Evolutionary conservation across 768 basidiomycete species (phyloP).

Genomic region (Trametes sanguinea): DNA sequence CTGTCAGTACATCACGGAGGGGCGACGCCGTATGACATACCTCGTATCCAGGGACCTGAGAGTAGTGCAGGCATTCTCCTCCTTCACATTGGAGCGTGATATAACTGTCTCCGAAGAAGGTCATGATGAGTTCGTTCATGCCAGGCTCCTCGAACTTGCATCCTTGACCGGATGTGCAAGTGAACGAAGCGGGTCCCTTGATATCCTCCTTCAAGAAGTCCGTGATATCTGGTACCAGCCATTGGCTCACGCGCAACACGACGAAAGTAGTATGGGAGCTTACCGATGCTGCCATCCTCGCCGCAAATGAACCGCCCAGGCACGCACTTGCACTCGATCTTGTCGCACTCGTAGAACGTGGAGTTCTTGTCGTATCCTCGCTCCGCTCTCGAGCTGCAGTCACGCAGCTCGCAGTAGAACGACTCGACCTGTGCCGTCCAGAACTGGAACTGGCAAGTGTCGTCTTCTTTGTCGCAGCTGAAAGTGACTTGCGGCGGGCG

Average conservation of each 20-base stretch:
- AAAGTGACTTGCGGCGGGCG: slow-evolving; percentile 97
- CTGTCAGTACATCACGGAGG: background rate
- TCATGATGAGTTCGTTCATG: slow-evolving; percentile 93
- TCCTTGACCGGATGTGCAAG: slow-evolving; percentile 66
- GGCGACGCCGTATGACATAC: slow-evolving; percentile 41
- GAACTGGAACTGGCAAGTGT: slow-evolving; percentile 92
- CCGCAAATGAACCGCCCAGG: slow-evolving; percentile 94
- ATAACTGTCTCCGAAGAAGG: slow-evolving; percentile 89
- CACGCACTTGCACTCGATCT: slow-evolving; percentile 90
- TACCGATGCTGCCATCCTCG: slow-evolving; percentile 90
- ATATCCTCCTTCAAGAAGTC: slow-evolving; percentile 92
- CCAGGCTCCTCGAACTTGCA: slow-evolving; percentile 95
- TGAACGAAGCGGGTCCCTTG: slow-evolving; percentile 87
- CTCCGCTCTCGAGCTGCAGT: slow-evolving; percentile 55
- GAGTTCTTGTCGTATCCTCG: slow-evolving; percentile 65
- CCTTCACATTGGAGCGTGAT: slow-evolving; percentile 87
- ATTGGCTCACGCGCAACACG: background rate
- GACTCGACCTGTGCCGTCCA: slow-evolving; percentile 96
- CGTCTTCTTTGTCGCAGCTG: slow-evolving; percentile 67
- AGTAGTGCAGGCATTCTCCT: slow-evolving; percentile 93
- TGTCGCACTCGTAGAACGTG: slow-evolving; percentile 79
- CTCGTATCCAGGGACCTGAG: slow-evolving; percentile 91
- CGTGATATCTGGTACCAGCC: slow-evolving; percentile 67
- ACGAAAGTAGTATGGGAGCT: slow-evolving; percentile 34
- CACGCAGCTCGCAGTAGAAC: slow-evolving; percentile 88